These are phyloP conservation scores for Penicillium herquei DNA, from an alignment of 495 filamentous ascomycete species.

Conservation along the genomic window DNA sequence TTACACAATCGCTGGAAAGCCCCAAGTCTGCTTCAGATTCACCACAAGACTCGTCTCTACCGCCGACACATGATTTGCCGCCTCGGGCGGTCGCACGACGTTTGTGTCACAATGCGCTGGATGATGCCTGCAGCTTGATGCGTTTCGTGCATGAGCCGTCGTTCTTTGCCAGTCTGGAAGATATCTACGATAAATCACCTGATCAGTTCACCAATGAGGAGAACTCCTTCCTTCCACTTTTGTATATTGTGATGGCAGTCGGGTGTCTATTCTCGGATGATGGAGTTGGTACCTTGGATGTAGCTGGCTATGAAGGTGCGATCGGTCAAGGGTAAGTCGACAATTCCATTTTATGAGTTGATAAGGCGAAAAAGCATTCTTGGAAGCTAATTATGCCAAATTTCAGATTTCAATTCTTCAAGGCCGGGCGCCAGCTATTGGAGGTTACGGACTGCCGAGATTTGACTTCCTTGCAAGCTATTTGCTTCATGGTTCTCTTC, in stretches of 20 bases:
- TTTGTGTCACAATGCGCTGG: slow-evolving; percentile 74
- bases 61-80: slow-evolving; percentile 69
- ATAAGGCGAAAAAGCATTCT: too few relatives aligned
- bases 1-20: slow-evolving; percentile 64
- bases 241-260: slow-evolving; percentile 81
- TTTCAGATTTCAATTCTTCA: slow-evolving; percentile 79
- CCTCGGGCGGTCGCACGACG: slow-evolving; percentile 61
- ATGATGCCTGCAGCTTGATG: slow-evolving; percentile 80
- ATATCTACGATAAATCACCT: slow-evolving; percentile 69
- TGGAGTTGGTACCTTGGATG: slow-evolving; percentile 44
- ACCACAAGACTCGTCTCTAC: slow-evolving; percentile 48
- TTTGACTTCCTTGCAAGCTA: slow-evolving; percentile 76
- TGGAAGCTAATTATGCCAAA: slow-evolving; percentile 4
- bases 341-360: background rate
- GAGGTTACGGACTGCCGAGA: slow-evolving; percentile 93
- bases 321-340: slow-evolving; percentile 74
- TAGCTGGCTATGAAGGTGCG: slow-evolving; percentile 64
- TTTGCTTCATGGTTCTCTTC: slow-evolving; percentile 91
- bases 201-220: slow-evolving; percentile 73
- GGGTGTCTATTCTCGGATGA: slow-evolving; percentile 76
- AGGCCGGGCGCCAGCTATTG: slow-evolving; percentile 71
- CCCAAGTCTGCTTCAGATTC: slow-evolving; percentile 66
- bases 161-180: slow-evolving; percentile 76
- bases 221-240: slow-evolving; percentile 74
- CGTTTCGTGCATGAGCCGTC: slow-evolving; percentile 85